Percentiles rank a stretch among this genome's conserved stretches.
Evolutionary conservation across 192 early-diverging fungal species (phyloP).

Genomic region (Podila horticola): DNA sequence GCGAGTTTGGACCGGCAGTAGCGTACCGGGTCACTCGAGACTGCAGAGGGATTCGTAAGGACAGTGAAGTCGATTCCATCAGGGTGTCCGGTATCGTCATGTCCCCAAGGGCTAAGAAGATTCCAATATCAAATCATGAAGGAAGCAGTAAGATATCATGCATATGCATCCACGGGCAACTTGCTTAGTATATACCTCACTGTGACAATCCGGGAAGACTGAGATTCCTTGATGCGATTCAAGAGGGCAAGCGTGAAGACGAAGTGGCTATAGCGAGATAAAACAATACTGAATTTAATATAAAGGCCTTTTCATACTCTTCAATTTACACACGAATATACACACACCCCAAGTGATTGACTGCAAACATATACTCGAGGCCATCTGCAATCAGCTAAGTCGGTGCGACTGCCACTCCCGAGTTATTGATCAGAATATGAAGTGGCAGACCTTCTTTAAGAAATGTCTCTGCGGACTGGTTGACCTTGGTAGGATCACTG

Average conservation of each 20-base stretch:
- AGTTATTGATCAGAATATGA: too few species aligned
- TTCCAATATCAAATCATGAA: constrained; percentile 1
- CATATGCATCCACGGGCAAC: background rate
- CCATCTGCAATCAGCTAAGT: constrained; percentile 15
- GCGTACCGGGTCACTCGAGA: constrained; percentile 20
- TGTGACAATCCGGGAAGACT: constrained; percentile 36
- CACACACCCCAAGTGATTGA: constrained; percentile 53
- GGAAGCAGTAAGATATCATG: background rate
- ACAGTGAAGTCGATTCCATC: constrained; percentile 44
- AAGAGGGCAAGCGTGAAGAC: constrained; percentile 46
- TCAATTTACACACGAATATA: background rate
- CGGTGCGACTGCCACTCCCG: too few species aligned
- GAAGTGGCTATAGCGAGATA: background rate
- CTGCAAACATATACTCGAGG: constrained; percentile 50
- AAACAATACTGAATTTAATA: background rate
- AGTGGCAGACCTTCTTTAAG: too few species aligned
- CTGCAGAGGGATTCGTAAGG: constrained; percentile 31
- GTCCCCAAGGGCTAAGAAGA: constrained; percentile 13
- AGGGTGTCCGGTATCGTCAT: constrained; percentile 11
- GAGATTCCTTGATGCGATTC: constrained; percentile 28
- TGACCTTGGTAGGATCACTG: too few species aligned
- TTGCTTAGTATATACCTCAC: background rate
- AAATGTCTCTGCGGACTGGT: too few species aligned
- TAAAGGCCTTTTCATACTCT: background rate
- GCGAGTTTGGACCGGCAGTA: constrained; percentile 14